phyloP scores from a whole-genome alignment of 495 filamentous ascomycete species.

The Aspergillus heteromorphus region DNA sequence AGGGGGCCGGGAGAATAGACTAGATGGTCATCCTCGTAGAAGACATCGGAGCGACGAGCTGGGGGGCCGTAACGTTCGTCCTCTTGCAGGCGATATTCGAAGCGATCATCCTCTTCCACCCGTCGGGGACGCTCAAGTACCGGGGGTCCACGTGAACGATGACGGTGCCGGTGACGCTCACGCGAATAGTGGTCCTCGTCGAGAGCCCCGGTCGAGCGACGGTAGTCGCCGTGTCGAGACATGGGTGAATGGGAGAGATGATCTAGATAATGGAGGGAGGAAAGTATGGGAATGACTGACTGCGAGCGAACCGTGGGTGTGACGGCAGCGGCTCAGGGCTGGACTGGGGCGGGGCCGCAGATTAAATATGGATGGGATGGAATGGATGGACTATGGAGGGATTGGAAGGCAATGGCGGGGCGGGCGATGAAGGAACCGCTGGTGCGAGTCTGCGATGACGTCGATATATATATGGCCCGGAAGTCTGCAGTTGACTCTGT shows the following conservation, averaged over 20 bases:
- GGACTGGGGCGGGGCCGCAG: slow-evolving; percentile 17
- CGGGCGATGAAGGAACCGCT: background rate
- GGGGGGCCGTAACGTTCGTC: slow-evolving; percentile 53
- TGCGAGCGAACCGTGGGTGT: slow-evolving; percentile 25
- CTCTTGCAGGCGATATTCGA: slow-evolving; percentile 49
- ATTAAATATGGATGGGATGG: slow-evolving; percentile 8
- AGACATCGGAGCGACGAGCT: slow-evolving; percentile 40
- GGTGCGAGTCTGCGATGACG: background rate
- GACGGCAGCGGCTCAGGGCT: slow-evolving; percentile 25
- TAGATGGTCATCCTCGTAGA: slow-evolving; percentile 49
- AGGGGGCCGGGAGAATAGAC: slow-evolving; percentile 36
- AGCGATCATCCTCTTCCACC: slow-evolving; percentile 44
- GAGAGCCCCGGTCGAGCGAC: slow-evolving; percentile 35
- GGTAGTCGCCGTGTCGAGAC: slow-evolving; percentile 45
- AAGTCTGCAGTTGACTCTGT: no score
- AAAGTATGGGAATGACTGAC: slow-evolving; percentile 1
- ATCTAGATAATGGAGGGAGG: slow-evolving; percentile 12
- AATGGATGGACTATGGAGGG: slow-evolving; percentile 1
- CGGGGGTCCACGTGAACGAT: slow-evolving; percentile 36
- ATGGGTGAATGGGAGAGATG: slow-evolving; percentile 21
- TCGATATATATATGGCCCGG: no score
- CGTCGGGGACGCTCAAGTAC: slow-evolving; percentile 38
- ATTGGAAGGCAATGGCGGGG: background rate
- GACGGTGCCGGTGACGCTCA: slow-evolving; percentile 39
- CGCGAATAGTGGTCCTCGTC: slow-evolving; percentile 46